These are phyloP conservation scores for Aureobasidium musti DNA, from an alignment of 2,329 filamentous ascomycete species.

Conservation along the genomic window DNA sequence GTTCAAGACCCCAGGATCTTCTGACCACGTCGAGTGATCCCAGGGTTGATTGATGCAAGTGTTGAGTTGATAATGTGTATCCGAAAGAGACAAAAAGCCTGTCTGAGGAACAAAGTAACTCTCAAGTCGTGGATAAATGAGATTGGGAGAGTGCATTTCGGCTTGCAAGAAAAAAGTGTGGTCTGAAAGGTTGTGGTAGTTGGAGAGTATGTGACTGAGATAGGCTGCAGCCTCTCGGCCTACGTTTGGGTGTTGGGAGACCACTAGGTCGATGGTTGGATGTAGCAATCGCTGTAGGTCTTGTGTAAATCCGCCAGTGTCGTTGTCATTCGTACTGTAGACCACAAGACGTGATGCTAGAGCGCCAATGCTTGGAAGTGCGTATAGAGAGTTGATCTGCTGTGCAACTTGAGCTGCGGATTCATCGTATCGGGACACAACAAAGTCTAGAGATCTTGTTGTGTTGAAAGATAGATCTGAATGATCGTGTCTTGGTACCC, in stretches of 20 bases:
- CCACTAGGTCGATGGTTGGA: neutral
- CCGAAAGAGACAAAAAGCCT: neutral
- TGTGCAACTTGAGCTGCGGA: neutral
- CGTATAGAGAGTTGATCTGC: neutral
- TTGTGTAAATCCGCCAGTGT: neutral
- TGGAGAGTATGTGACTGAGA: neutral
- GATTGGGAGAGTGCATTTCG: neutral
- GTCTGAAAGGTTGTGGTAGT: neutral
- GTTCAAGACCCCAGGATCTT: neutral
- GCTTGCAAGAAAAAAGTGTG: constrained; percentile 14
- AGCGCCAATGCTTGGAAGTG: neutral
- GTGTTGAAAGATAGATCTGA: neutral
- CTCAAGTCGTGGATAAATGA: neutral
- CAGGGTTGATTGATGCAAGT: neutral
- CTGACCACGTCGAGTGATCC: constrained; percentile 1
- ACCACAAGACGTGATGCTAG: neutral
- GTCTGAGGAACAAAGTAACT: neutral
- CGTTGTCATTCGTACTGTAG: neutral
- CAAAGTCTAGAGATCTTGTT: neutral
- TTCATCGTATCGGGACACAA: neutral
- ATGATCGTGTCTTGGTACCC: neutral
- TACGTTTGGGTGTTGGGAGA: neutral
- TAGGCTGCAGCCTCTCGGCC: constrained; percentile 7
- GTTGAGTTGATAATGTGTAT: neutral
- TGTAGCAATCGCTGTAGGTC: neutral